phyloP scores from a whole-genome alignment of 805 yeast genomes.

The Schizosaccharomyces lindneri region DNA sequence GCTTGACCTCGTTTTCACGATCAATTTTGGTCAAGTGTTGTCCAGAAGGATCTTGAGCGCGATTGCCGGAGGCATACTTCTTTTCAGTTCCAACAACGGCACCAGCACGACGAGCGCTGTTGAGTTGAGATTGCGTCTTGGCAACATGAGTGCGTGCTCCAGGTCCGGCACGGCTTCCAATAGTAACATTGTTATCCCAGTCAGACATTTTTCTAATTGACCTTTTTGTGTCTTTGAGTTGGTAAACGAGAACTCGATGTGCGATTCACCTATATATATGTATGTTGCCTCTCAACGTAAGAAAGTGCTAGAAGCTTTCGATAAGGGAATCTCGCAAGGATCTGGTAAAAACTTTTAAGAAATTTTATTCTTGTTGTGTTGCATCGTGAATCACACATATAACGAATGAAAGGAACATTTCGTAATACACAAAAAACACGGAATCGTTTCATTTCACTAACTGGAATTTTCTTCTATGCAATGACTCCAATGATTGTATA shows the following conservation, averaged over 20 bases:
- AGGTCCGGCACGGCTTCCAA: constrained; percentile 69
- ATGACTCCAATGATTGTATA: no score
- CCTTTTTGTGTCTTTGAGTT: background rate
- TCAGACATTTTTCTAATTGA: constrained; percentile 17
- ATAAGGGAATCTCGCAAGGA: no score
- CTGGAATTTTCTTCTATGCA: no score
- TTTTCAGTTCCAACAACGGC: constrained; percentile 74
- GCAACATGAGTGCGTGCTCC: constrained; percentile 53
- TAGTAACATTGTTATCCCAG: constrained; percentile 79
- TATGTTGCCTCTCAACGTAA: background rate
- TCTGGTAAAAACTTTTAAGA: no score
- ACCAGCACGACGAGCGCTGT: constrained; percentile 87
- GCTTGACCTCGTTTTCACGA: constrained; percentile 76
- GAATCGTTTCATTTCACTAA: no score
- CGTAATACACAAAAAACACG: no score
- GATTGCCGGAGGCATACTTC: constrained; percentile 53
- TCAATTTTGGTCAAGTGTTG: constrained; percentile 86
- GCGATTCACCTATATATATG: background rate
- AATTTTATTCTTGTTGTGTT: no score
- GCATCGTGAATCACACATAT: no score
- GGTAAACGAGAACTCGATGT: background rate
- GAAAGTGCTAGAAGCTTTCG: no score
- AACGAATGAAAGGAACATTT: no score
- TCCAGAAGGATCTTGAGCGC: constrained; percentile 60
- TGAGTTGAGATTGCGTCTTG: constrained; percentile 48